Evolutionary conservation across 169 alveolate species (phyloP), one percentile per base, ranked within the genome.

Genomic region (Plasmodium gaboni): DNA sequence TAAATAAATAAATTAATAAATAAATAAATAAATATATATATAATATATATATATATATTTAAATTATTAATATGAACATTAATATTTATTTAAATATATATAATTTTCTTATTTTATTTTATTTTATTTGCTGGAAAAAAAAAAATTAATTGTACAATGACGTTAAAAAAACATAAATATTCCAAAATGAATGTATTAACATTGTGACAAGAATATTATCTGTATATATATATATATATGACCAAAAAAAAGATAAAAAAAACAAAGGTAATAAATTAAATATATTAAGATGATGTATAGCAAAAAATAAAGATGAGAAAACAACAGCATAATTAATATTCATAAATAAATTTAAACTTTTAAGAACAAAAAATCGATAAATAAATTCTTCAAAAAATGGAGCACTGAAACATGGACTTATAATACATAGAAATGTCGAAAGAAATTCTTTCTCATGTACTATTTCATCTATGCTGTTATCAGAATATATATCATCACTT

Each of bases 371-470:
- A 80, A 80, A 80, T 38, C 90, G 46, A 80, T 80, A 80, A 26
- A 80, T 80, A 50, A 51, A 80, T 80, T 80, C 90, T 71, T 80
- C 90, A 80, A 80, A 80, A 67, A 80, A 80, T 7, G 90, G 90
- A 12, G 90, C 90, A 80, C 90, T 80, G 44, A 80, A 80, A 67
- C 90, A 80, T 26, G 90, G 90, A 55, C 90, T 80, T 2, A 80
- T 80, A 28, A 80, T 57, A 46, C 90, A 80, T 24, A 80, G 17
- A 70, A 80, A n/a, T 51, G 90, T 80, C 4, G 90, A 68, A 28
- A 80, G n/a, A 26, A 80, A 53, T 70, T 80, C 80, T 68, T 28
- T 65, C 69, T 71, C 90, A 71, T 60, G 67, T 15, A 80, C 73
- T 50, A 80, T 80, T 32, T 80, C 73, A 26, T 80, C 90, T 28